Evolutionary conservation across 768 basidiomycete genomes (phyloP).

Genomic region (Pluteus cervinus): DNA sequence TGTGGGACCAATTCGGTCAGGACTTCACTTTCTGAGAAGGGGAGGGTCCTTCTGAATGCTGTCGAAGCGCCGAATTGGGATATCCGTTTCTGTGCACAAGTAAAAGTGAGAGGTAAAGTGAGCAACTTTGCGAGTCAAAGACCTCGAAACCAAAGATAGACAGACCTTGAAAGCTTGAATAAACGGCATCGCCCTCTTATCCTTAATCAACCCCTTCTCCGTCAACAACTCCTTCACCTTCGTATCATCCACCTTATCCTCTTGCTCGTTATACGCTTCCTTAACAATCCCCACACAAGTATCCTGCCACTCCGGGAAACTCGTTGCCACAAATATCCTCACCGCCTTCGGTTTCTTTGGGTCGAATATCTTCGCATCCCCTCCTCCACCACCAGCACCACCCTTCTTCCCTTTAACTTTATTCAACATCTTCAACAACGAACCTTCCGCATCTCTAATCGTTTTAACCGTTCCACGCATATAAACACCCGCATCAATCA

Average conservation of each 20-base stretch:
- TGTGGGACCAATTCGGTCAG: conserved; percentile 71
- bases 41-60: conserved; percentile 77
- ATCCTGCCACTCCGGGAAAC: conserved; percentile 95
- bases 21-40: conserved; percentile 78
- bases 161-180: conserved; percentile 87
- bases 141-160: background rate
- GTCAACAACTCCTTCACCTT: conserved; percentile 66
- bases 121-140: conserved; percentile 1
- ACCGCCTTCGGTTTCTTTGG: conserved; percentile 82
- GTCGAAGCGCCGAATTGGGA: conserved; percentile 64
- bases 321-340: conserved; percentile 83
- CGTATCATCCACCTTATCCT: conserved; percentile 74
- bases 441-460: conserved; percentile 83
- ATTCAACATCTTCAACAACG: conserved; percentile 70
- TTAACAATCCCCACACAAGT: conserved; percentile 69
- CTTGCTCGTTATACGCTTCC: conserved; percentile 53
- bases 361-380: conserved; percentile 56
- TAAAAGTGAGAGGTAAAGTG: conserved; percentile 2
- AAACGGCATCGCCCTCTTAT: conserved; percentile 95
- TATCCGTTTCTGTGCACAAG: conserved; percentile 69
- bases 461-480: conserved; percentile 89
- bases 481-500: conserved; percentile 74
- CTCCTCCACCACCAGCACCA: conserved; percentile 28
- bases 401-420: conserved; percentile 68
- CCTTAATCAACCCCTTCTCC: conserved; percentile 80